phyloP scores from a whole-genome alignment of 768 basidiomycete genomes.

The Brasilioporus rufonigricans region DNA sequence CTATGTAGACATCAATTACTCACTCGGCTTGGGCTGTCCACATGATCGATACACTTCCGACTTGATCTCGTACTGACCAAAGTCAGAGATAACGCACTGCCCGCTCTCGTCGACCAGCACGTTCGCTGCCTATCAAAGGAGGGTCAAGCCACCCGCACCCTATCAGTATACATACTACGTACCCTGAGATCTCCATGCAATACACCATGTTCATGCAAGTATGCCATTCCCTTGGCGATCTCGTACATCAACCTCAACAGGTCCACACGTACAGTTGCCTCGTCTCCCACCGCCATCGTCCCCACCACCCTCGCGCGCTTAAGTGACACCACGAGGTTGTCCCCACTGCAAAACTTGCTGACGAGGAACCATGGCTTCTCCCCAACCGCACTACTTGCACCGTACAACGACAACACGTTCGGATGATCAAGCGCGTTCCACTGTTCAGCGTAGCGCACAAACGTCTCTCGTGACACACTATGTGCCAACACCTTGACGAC shows the following conservation, averaged over 20 bases:
- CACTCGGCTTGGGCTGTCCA: slow-evolving; percentile 47
- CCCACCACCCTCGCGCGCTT: slow-evolving; percentile 27
- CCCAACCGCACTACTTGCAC: slow-evolving; percentile 69
- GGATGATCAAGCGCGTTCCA: slow-evolving; percentile 71
- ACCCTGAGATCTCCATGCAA: slow-evolving; percentile 85
- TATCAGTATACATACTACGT: slow-evolving; percentile 11
- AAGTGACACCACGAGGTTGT: slow-evolving; percentile 61
- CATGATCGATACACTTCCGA: slow-evolving; percentile 64
- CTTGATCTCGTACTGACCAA: slow-evolving; percentile 81
- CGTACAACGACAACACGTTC: slow-evolving; percentile 71
- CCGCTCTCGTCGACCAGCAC: slow-evolving; percentile 68
- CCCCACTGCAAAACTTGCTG: slow-evolving; percentile 66
- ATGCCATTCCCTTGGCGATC: slow-evolving; percentile 79
- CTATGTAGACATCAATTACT: not conserved
- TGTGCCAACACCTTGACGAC: slow-evolving; percentile 72
- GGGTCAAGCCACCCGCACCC: not conserved
- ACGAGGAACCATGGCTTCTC: slow-evolving; percentile 81
- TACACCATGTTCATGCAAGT: slow-evolving; percentile 65
- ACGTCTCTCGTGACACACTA: slow-evolving; percentile 58
- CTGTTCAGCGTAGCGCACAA: slow-evolving; percentile 65
- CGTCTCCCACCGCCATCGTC: not conserved
- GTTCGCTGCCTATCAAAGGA: slow-evolving; percentile 56
- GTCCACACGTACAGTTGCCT: slow-evolving; percentile 28
- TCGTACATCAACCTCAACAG: slow-evolving; percentile 64
- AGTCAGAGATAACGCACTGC: slow-evolving; percentile 75